phyloP scores from a whole-genome alignment of 1,139 yeast genomes.

The Kurtzmaniella quercitrusa region DNA sequence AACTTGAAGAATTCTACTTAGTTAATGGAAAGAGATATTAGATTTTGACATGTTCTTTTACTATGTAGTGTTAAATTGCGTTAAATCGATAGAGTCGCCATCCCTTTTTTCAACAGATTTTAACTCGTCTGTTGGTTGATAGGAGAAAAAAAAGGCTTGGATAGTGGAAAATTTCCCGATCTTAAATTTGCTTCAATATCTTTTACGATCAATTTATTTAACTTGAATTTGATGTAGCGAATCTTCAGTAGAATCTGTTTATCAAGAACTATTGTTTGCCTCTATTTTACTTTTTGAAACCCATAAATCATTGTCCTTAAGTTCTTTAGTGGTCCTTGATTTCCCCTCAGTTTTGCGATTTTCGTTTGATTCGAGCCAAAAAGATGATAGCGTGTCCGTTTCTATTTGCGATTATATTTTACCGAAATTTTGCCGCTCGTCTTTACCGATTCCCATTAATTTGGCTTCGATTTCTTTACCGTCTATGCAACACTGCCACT shows the following conservation, averaged over 20 bases:
- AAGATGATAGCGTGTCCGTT: conserved; percentile 3
- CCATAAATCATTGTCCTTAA: not conserved
- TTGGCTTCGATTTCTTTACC: too few relatives aligned
- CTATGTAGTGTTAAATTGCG: not conserved
- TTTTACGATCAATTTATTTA: not conserved
- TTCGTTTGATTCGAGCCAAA: not conserved
- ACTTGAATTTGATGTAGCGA: too few relatives aligned
- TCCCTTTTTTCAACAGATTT: too few relatives aligned
- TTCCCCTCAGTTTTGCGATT: conserved; percentile 1
- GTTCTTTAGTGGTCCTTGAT: not conserved
- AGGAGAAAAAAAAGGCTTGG: too few relatives aligned
- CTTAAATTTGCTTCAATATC: not conserved
- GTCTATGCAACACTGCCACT: too few relatives aligned
- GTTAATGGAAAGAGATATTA: conserved; percentile 3
- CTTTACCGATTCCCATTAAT: too few relatives aligned
- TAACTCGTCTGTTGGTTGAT: too few relatives aligned
- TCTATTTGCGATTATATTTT: not conserved
- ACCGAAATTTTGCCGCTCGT: not conserved
- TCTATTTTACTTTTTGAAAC: too few relatives aligned
- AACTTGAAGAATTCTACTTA: conserved; percentile 25
- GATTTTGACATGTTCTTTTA: not conserved
- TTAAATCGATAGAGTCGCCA: too few relatives aligned
- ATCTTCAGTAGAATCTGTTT: too few relatives aligned
- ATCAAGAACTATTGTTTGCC: too few relatives aligned
- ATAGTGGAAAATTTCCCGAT: not conserved